phyloP scores from a whole-genome alignment of 257 asterid species.

The Lantana camara region DNA sequence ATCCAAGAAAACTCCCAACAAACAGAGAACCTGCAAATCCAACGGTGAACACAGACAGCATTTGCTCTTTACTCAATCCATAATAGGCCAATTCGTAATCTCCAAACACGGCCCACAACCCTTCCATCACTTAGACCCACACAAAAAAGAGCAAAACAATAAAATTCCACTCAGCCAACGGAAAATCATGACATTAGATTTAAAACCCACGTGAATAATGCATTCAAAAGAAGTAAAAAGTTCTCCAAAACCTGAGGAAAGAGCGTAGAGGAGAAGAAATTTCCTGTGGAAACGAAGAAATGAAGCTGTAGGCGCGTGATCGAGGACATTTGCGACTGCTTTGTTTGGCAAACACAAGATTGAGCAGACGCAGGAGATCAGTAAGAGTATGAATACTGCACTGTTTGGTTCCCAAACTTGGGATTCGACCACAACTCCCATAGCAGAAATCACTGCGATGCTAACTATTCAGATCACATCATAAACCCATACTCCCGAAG shows the following conservation, averaged over 20 bases:
- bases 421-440: conserved; percentile 83
- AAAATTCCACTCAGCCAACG: conserved; percentile 19
- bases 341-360: conserved; percentile 56
- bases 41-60: conserved; percentile 54
- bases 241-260: conserved; percentile 65
- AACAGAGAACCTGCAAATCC: conserved; percentile 66
- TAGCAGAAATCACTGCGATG: conserved; percentile 26
- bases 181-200: neutral
- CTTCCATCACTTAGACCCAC: conserved; percentile 60
- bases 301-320: conserved; percentile 60
- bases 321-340: conserved; percentile 47
- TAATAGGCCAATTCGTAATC: conserved; percentile 72
- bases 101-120: conserved; percentile 79
- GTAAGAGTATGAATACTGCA: conserved; percentile 51
- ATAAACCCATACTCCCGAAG: neutral
- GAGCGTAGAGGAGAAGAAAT: conserved; percentile 63
- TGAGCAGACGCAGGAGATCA: conserved; percentile 57
- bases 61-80: conserved; percentile 67
- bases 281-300: conserved; percentile 60
- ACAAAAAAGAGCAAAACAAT: neutral
- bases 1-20: conserved; percentile 70
- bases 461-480: conserved; percentile 13
- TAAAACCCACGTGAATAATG: conserved; percentile 11
- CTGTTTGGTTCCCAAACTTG: conserved; percentile 80
- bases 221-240: neutral